Base-by-base conservation (phyloP, 1,284 basidiomycete genomes). In the Leucoagaricus sp. region DNA sequence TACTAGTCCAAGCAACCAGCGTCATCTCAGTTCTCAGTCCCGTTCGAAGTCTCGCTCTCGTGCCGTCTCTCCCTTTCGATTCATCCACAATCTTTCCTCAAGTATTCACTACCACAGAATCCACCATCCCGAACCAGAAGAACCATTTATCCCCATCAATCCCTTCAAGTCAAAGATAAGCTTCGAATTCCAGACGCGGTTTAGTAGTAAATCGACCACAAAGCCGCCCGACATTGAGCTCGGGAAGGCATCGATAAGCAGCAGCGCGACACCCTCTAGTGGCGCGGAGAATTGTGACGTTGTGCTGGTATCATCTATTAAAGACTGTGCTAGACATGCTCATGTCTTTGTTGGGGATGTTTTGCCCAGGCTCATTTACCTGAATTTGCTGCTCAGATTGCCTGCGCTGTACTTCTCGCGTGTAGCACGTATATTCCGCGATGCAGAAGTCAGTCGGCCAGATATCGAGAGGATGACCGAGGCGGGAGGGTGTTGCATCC, bases 371-470 rank as follows among this genome's bases (percentile, higher is more conserved):
- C 77, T 86, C 61, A 38, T 83, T 0, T 91, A 90, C 65, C 76
- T 89, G 36, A 76, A 83, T 63, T 60, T 84, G 31, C 80, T 91
- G 4, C 75, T 91, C n/a, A 79, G 84, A 12, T 76, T 91, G 9
- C 89, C 89, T 0, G 78, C 84, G 0, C 73, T 90, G 61, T 91
- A 91, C 66, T 91, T 89, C 67, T 80, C 84, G 9, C 84, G 89
- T 3, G 87, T 91, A 8, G 79, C 85, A 3, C 77, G 81, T 49
- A 80, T 89, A n/a, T 91, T 89, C 60, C 80, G 87, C 63, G 87
- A 89, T 50, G 88, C 88, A 0, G 85, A 91, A 57, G 78, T 91
- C 47, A 88, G 86, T 65, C 77, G 78, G 58, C 86, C 85, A 2
- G 89, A 91, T 66, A 81, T 91, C 2, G 75, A 86, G 59, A 71